Conservation (phyloP, 2,329 filamentous ascomycete species). For the Stachybotrys echinatus region DNA sequence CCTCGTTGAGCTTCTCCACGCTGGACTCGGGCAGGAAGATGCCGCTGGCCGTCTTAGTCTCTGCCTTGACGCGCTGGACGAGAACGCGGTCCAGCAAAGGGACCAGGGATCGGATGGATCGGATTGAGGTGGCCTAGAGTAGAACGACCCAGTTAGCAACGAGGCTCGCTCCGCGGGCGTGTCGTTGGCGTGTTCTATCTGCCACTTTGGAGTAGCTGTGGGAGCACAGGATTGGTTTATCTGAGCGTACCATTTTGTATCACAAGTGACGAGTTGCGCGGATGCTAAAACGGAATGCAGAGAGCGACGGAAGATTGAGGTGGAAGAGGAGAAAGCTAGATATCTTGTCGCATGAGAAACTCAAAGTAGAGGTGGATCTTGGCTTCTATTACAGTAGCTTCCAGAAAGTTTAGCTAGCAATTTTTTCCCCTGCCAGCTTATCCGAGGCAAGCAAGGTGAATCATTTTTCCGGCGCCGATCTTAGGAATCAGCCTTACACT, state of each 20-base stretch:
- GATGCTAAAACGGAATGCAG: neutral
- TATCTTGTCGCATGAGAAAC: constrained; percentile 9
- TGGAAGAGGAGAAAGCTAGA: constrained; percentile 3
- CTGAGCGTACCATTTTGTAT: neutral
- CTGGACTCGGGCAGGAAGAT: constrained; percentile 97
- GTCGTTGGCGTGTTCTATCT: no score
- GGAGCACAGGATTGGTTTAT: no score
- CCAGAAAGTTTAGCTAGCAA: constrained; percentile 29
- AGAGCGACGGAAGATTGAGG: neutral
- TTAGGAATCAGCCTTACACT: no score
- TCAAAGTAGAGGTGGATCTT: constrained; percentile 21
- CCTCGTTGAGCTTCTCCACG: constrained; percentile 98
- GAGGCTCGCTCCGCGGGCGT: no score
- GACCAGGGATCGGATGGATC: constrained; percentile 90
- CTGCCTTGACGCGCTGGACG: constrained; percentile 95
- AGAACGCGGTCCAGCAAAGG: constrained; percentile 97
- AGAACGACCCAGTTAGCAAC: neutral
- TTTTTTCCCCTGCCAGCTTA: constrained; percentile 21
- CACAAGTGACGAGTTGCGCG: neutral
- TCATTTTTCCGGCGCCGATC: constrained; percentile 28
- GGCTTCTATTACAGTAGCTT: constrained; percentile 28
- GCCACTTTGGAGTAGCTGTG: no score
- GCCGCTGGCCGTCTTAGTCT: constrained; percentile 90
- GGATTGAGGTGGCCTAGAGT: constrained; percentile 65
- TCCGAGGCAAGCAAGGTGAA: constrained; percentile 16